A percentile compares a stretch with the other conserved stretches of the same genome.
Evolutionary conservation across 441 rosid genomes (phyloP).

Genomic region (Hura crepitans): DNA sequence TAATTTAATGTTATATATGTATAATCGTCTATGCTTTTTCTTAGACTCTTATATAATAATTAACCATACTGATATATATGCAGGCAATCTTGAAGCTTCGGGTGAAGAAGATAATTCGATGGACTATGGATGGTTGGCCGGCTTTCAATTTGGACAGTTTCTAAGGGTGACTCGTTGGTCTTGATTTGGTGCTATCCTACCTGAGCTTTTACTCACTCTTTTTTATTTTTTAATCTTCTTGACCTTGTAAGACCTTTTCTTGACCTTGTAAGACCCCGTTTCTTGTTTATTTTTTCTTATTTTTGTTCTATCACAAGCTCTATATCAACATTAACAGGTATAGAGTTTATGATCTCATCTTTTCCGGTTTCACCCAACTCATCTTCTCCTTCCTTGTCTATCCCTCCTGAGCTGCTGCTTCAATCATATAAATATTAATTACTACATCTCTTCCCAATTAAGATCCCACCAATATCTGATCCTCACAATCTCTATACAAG

Average conservation of each 20-base stretch:
- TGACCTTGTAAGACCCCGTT: slow-evolving; percentile 91
- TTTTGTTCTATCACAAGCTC: background rate
- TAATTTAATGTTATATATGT: background rate
- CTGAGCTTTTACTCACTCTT: slow-evolving; percentile 55
- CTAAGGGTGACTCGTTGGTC: slow-evolving; percentile 17
- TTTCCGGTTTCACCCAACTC: slow-evolving; percentile 43
- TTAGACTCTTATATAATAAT: background rate
- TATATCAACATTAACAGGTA: slow-evolving; percentile 11
- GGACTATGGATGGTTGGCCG: slow-evolving; percentile 14
- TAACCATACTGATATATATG: background rate
- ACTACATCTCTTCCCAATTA: background rate
- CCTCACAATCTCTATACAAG: background rate
- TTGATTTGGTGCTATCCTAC: slow-evolving; percentile 68
- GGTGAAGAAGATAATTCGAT: background rate
- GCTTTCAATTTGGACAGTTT: slow-evolving; percentile 14
- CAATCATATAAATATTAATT: background rate
- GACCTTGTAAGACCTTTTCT: slow-evolving; percentile 99
- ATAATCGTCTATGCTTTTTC: background rate
- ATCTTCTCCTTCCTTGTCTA: slow-evolving; percentile 75
- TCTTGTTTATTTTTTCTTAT: background rate
- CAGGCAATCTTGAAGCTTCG: slow-evolving; percentile 16
- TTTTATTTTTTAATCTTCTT: slow-evolving; percentile 40
- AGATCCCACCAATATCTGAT: background rate
- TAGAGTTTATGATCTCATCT: slow-evolving; percentile 18
- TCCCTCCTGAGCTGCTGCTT: slow-evolving; percentile 83